Base-by-base conservation (phyloP, 108 stramenopile species). In the Nitzschia palea region DNA sequence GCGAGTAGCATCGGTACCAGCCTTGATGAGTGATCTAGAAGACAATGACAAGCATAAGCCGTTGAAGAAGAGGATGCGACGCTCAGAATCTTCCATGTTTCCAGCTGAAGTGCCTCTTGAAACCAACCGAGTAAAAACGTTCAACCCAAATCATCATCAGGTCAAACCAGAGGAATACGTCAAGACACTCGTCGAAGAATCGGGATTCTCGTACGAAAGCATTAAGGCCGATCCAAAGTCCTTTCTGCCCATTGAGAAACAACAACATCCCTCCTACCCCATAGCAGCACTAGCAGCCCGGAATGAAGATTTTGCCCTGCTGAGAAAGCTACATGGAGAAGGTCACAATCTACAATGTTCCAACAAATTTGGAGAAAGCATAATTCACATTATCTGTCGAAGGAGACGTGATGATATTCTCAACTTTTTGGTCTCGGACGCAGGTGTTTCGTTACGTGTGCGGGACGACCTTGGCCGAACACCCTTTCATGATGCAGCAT, bases 401-500 rank as follows among this genome's bases (percentile, higher is more conserved):
- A 48, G 80, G 25, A 80, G 89, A 3, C 63, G 65, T 35, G 60
- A 69, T 2, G 61, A 76, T 14, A 47, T 76, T 0, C 59, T 80
- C 0, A 52, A 67, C 18, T 84, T 66, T 42, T 47, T 84, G 6
- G 17, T 78, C 6, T 9, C 55, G 17, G 65, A 74, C 12, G 73
- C 68, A 0, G 42, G 29, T 27, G 70, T 72, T 22, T 50, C 61
- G 17, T 17, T 55, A 17, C 27, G 44, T 14, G 55, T 80, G 0
- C 31, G 65, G 27, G 85, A 86, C 63, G 88, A 89, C 51, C 78
- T 74, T 50, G 85, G 85, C 12, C 57, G 83, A 2, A 89, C 84
- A n/a, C 82, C 85, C 9, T 40, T 86, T 5, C 88, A 89, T 55
- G 88, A 89, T 69, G 80, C 79, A 12, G 80, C 62, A 23, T 86